Evolutionary conservation across 129 eudicot species (phyloP), one percentile per base, ranked within the genome.

Genomic region (Saussurea involucrata): DNA sequence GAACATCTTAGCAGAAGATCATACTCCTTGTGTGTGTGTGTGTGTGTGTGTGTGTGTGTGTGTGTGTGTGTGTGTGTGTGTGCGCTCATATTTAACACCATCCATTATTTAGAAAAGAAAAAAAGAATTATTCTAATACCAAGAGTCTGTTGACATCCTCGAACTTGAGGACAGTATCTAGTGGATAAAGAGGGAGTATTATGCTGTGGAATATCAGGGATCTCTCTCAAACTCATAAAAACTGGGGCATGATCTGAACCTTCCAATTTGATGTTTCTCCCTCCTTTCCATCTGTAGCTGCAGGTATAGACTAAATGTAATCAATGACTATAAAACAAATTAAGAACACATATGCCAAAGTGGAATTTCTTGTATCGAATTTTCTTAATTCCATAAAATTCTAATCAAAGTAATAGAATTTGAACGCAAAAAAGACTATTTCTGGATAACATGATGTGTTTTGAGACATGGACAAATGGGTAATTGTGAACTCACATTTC

Each of bases 241-340:
- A 92, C 96, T 8, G 97, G 99, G 73, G 83, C 95, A 82, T 95
- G 99, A 84, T 91, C 99, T 24, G 99, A 95, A 63, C 97, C 97
- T 83, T 95, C 97, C 77, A 91, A 61, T 72, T 92, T 92, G 61
- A 71, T 82, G 73, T 72, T 80, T 73, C 76, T 85, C 22, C 89
- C 91, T 67, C 84, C 92, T 80, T 92, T 92, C 97, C 97, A 87
- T 84, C 90, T 86, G 83, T 78, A 60, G 71, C 74, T 68, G 72
- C 78, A 66, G 24, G 18, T 49, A 65, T 13, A 0, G 69, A 13
- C 12, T 37, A 42, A 49, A 21, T 20, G 72, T 40, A 63, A 63
- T 42, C n/a, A 27, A 71, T 22, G 34, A 24, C 57, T 36, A 24
- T 17, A 40, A 57, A 24, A 24, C 9, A 24, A 1, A 24, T 27